phyloP scores from a whole-genome alignment of 345 rosid species.

The Salix arbutifolia region DNA sequence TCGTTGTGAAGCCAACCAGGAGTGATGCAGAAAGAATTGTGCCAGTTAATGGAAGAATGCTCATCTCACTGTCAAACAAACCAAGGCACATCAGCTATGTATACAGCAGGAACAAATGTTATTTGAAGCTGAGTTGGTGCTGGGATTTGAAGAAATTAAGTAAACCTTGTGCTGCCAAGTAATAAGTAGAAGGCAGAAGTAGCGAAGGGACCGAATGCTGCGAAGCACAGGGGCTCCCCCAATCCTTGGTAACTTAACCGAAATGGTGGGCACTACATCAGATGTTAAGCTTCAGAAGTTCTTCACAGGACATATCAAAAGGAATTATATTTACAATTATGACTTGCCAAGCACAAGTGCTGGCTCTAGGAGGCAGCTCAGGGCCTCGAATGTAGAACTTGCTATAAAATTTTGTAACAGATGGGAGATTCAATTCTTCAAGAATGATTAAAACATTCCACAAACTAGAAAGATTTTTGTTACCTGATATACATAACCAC shows the following conservation, averaged over 20 bases:
- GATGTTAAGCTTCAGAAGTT: background rate
- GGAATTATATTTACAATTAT: background rate
- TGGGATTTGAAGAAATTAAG: background rate
- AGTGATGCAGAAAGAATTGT: conserved; percentile 57
- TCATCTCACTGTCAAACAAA: conserved; percentile 40
- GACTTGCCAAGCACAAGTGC: background rate
- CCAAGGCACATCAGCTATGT: conserved; percentile 1
- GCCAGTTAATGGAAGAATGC: conserved; percentile 42
- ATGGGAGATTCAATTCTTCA: background rate
- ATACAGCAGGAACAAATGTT: background rate
- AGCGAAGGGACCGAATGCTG: conserved; percentile 95
- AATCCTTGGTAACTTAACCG: conserved; percentile 85
- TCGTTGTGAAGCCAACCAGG: conserved; percentile 78
- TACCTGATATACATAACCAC: conserved; percentile 88
- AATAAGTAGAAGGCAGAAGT: conserved; percentile 76
- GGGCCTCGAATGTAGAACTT: background rate
- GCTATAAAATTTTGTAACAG: background rate
- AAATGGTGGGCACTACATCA: conserved; percentile 81
- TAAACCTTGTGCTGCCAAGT: conserved; percentile 57
- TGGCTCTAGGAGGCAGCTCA: background rate
- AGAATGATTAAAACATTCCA: background rate
- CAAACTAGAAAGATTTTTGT: background rate
- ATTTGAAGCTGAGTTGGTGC: background rate
- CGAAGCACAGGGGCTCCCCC: conserved; percentile 92
- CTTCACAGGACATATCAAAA: background rate